Evolutionary conservation across 2,329 filamentous ascomycete genomes (phyloP).

Genomic region (Kalmusia sp.): DNA sequence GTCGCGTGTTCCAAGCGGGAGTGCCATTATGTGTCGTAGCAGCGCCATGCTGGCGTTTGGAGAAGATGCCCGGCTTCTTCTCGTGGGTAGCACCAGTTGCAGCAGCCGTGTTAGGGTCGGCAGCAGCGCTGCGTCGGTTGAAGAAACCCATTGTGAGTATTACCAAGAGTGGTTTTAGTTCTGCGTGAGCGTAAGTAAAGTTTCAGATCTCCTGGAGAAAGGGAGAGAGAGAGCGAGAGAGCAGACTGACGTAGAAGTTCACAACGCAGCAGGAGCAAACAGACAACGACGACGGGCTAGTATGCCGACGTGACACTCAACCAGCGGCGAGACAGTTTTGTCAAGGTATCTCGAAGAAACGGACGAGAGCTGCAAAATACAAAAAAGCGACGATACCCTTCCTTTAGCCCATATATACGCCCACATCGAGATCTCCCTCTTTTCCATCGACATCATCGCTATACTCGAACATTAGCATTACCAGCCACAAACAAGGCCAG

Average conservation of each 20-base stretch:
- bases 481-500: constrained; percentile 39
- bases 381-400: constrained; percentile 7
- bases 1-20: constrained; percentile 45
- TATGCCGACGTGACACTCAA: background rate
- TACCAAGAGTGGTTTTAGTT: background rate
- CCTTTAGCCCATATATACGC: constrained; percentile 16
- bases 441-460: constrained; percentile 24
- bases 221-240: background rate
- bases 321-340: no score
- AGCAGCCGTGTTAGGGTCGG: constrained; percentile 44
- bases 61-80: constrained; percentile 40
- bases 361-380: no score
- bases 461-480: constrained; percentile 3
- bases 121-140: constrained; percentile 42
- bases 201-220: background rate
- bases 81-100: constrained; percentile 38
- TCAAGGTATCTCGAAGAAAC: no score
- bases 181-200: background rate
- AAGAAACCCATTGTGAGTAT: constrained; percentile 46
- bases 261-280: constrained; percentile 1
- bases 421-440: constrained; percentile 15
- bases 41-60: constrained; percentile 19
- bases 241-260: constrained; percentile 1
- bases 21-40: constrained; percentile 22
- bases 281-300: background rate